Conservation (phyloP, 352 stramenopile genomes). For the Phytophthora ohioensis region DNA sequence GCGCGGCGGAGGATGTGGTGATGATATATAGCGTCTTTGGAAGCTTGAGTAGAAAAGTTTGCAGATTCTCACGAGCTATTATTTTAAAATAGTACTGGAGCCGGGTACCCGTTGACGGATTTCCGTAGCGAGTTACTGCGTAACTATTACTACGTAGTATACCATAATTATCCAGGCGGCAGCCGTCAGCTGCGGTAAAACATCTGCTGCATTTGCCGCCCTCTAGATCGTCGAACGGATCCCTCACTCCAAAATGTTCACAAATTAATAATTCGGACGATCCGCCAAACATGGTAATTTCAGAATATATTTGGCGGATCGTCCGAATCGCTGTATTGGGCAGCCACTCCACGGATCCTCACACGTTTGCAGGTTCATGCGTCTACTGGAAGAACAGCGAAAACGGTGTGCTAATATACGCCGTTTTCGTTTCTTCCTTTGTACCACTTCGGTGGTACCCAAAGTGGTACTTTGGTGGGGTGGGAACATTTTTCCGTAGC, state of each 20-base stretch:
- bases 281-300: too few species aligned
- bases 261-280: too few species aligned
- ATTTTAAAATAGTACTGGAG: too few species aligned
- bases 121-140: not conserved
- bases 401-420: not conserved
- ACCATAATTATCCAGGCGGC: not conserved
- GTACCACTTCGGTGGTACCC: constrained; percentile 2
- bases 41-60: too few species aligned
- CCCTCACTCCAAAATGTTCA: too few species aligned
- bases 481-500: constrained; percentile 1
- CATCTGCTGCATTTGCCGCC: not conserved
- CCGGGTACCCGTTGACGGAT: not conserved
- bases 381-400: too few species aligned
- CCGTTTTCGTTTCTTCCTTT: not conserved
- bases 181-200: not conserved
- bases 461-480: not conserved
- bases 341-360: too few species aligned
- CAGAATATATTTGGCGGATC: too few species aligned
- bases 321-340: too few species aligned
- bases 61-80: too few species aligned
- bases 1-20: not conserved
- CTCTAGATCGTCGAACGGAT: too few species aligned
- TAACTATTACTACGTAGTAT: not conserved
- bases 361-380: too few species aligned
- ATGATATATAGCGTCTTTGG: not conserved